phyloP scores from a whole-genome alignment of 208 protist species.

The Jaenimonas drosophilae region DNA sequence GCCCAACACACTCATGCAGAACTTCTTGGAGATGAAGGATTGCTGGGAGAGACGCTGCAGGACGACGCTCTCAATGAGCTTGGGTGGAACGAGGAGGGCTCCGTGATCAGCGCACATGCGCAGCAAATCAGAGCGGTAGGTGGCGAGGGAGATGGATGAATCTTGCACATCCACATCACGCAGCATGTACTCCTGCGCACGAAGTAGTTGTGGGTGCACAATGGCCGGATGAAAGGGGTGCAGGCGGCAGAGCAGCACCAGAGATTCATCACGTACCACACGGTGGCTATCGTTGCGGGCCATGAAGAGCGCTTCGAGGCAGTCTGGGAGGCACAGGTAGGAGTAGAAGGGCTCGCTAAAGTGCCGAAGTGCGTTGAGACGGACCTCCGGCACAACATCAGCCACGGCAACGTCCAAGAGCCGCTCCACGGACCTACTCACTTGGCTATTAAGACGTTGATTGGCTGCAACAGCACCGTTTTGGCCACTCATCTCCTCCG shows the following conservation, averaged over 20 bases:
- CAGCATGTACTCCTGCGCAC: constrained; percentile 73
- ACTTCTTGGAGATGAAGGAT: constrained; percentile 61
- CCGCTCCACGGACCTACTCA: constrained; percentile 59
- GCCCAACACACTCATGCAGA: constrained; percentile 58
- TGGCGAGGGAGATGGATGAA: constrained; percentile 60
- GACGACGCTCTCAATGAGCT: constrained; percentile 50
- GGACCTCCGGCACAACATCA: constrained; percentile 55
- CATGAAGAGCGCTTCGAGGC: constrained; percentile 81
- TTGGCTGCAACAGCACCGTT: not conserved
- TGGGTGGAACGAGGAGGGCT: constrained; percentile 49
- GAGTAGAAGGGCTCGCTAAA: constrained; percentile 51
- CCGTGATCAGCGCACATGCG: constrained; percentile 60
- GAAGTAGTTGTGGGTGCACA: constrained; percentile 60
- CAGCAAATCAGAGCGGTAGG: constrained; percentile 49
- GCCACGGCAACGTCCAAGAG: constrained; percentile 79
- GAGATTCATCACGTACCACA: constrained; percentile 31
- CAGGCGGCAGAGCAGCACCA: constrained; percentile 74
- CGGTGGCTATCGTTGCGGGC: constrained; percentile 61
- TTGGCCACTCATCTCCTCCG: not conserved
- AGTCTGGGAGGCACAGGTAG: constrained; percentile 69
- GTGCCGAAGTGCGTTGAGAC: constrained; percentile 46
- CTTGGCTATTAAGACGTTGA: constrained; percentile 24
- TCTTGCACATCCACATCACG: constrained; percentile 70
- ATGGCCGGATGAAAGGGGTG: constrained; percentile 52
- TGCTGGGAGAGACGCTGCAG: constrained; percentile 47